A percentile compares a stretch with the other conserved stretches of the same genome.
Conservation (phyloP, 2,329 filamentous ascomycete species). For the Cladosporium sp. region DNA sequence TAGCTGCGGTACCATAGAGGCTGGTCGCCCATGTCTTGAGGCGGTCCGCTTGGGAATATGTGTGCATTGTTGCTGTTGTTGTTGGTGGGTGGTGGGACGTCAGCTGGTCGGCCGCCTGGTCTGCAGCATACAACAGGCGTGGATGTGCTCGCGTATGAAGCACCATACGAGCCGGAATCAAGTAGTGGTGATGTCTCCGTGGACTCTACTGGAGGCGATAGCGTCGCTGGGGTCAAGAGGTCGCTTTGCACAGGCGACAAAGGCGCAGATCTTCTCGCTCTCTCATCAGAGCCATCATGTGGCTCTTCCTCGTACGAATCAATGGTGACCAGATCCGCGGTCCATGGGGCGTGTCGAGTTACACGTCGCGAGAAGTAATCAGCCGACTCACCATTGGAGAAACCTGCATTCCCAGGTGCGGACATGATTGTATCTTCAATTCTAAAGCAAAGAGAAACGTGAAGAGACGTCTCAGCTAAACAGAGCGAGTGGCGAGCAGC, state of each 20-base stretch:
- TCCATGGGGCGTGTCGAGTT: background rate
- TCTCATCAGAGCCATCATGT: background rate
- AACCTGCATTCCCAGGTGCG: background rate
- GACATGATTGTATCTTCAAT: background rate
- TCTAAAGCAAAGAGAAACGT: background rate
- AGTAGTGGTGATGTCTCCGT: slow-evolving; percentile 1
- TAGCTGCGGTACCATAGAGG: background rate
- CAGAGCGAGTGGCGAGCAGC: background rate
- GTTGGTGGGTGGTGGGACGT: background rate
- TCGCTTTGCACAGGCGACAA: slow-evolving; percentile 3
- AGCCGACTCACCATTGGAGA: background rate
- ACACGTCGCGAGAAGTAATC: slow-evolving; percentile 6
- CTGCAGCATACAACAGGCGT: slow-evolving; percentile 14
- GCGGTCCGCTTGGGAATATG: background rate
- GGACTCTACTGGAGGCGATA: background rate
- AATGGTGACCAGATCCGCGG: background rate
- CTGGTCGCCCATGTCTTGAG: background rate
- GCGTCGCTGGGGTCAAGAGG: background rate
- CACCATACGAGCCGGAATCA: background rate
- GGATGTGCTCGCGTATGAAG: background rate
- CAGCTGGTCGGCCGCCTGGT: slow-evolving; percentile 3
- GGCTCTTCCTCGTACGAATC: background rate
- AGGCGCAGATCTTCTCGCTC: background rate
- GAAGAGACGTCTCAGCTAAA: background rate
- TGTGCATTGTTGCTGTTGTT: background rate